Base-by-base conservation (phyloP, 176 grass and related monocot genomes). In the Olyra latifolia region DNA sequence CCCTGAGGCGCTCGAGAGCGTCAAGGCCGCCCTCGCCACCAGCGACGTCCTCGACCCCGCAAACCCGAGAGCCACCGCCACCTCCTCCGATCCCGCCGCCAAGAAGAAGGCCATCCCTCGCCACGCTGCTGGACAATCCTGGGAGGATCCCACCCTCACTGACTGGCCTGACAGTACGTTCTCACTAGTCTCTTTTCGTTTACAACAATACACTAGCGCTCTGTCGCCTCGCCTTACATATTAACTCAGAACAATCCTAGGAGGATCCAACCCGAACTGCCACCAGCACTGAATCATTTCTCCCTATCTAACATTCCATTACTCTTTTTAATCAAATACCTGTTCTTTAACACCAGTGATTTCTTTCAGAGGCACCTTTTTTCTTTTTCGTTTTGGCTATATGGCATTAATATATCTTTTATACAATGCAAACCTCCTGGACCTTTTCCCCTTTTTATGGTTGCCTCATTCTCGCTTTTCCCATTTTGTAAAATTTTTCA, bases 101-200 rank as follows among this genome's bases (percentile, higher is more conserved):
- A 94, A 86, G 69, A 98, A 94, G 91, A 98, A 90, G 71, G 83
- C 92, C 17, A 68, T 98, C 41, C 91, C 89, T 7, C 95, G 91
- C 8, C 93, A 87, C 62, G 91, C 95, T 14, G 95, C 91, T 5
- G 95, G 95, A 1, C 95, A 91, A 50, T 79, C 75, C 55, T 97
- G 91, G 95, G 95, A 92, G 76, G 95, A 97, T 71, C 85, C 95
- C 38, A 94, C 95, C 58, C 90, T 97, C 68, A 61, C 91, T 72
- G 95, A 97, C 52, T 97, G 95, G 94, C 95, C 95, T 10, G 95
- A 97, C 35, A 97, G 94, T 97, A 88, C 62, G 82, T 63, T 19
- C 58, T 49, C 24, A 25, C 44, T 39, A 27, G 10, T 30, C 69
- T 62, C 16, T 29, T 46, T 28, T 40, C 28, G 9, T 59, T 44